Evolutionary conservation across 768 basidiomycete species (phyloP).

Genomic region (Lactifluus pinguis): DNA sequence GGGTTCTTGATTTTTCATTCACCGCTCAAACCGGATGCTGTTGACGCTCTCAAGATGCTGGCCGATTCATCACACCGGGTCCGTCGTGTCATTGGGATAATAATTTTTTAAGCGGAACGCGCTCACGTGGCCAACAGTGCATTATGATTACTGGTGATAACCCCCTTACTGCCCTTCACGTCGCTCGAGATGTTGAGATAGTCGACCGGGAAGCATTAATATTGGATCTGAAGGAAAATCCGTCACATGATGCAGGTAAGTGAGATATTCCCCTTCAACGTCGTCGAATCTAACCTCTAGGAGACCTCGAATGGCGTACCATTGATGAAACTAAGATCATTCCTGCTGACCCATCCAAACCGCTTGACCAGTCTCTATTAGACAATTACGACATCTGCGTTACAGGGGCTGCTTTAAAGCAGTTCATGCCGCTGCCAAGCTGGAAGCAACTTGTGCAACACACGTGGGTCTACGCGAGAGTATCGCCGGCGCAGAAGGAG

Average conservation of each 20-base stretch:
- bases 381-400: conserved; percentile 92
- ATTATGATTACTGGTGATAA: conserved; percentile 99
- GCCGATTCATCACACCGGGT: conserved; percentile 95
- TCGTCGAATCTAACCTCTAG: neutral
- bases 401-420: conserved; percentile 89
- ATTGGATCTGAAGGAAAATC: conserved; percentile 79
- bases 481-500: conserved; percentile 94
- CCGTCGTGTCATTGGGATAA: conserved; percentile 27
- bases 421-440: conserved; percentile 60
- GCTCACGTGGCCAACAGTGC: conserved; percentile 45
- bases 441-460: conserved; percentile 84
- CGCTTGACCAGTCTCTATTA: conserved; percentile 70
- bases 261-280: neutral
- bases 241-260: conserved; percentile 59
- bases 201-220: conserved; percentile 93
- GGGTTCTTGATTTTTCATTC: conserved; percentile 99
- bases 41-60: conserved; percentile 86
- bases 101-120: neutral
- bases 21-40: conserved; percentile 89
- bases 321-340: conserved; percentile 90
- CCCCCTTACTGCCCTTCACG: conserved; percentile 92
- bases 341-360: conserved; percentile 69
- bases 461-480: conserved; percentile 98
- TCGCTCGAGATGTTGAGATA: conserved; percentile 93
- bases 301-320: conserved; percentile 83